These are phyloP conservation scores for Hypsizygus marmoreus DNA, from an alignment of 768 basidiomycete species.

Conservation along the genomic window DNA sequence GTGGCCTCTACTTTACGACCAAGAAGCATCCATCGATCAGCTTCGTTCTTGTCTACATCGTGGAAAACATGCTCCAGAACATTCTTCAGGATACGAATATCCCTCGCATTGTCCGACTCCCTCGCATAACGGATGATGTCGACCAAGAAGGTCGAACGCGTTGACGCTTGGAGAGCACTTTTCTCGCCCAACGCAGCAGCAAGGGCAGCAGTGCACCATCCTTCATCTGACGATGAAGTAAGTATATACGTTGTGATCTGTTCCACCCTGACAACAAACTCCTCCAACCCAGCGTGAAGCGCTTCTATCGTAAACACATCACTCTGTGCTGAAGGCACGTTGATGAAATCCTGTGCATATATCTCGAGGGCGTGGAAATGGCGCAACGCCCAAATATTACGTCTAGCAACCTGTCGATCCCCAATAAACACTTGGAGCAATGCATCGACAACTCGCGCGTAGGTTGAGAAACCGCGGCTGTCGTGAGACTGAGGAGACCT, in stretches of 20 bases:
- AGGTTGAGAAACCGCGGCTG: conserved; percentile 54
- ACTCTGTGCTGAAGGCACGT: conserved; percentile 49
- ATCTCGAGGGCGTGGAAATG: conserved; percentile 66
- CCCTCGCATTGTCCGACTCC: conserved; percentile 48
- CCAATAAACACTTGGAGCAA: conserved; percentile 55
- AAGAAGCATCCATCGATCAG: conserved; percentile 76
- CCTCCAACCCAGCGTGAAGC: conserved; percentile 32
- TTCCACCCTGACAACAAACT: conserved; percentile 46
- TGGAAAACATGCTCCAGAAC: conserved; percentile 63
- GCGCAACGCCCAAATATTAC: conserved; percentile 65
- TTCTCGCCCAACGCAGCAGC: conserved; percentile 32
- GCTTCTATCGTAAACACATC: conserved; percentile 48
- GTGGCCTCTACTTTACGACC: conserved; percentile 63
- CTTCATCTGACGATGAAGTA: conserved; percentile 44
- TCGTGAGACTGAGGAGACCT: conserved; percentile 34
- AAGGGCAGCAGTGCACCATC: conserved; percentile 51
- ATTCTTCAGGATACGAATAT: conserved; percentile 58
- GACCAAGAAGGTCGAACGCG: conserved; percentile 29
- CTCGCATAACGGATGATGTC: conserved; percentile 31
- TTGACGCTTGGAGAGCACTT: conserved; percentile 15
- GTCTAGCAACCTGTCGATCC: conserved; percentile 61
- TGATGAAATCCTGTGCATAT: conserved; percentile 63
- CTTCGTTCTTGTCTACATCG: conserved; percentile 62
- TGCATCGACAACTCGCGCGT: conserved; percentile 62
- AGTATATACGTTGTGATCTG: conserved; percentile 68